phyloP scores from a whole-genome alignment of 345 rosid genomes.

The Citrus mangshanensis region DNA sequence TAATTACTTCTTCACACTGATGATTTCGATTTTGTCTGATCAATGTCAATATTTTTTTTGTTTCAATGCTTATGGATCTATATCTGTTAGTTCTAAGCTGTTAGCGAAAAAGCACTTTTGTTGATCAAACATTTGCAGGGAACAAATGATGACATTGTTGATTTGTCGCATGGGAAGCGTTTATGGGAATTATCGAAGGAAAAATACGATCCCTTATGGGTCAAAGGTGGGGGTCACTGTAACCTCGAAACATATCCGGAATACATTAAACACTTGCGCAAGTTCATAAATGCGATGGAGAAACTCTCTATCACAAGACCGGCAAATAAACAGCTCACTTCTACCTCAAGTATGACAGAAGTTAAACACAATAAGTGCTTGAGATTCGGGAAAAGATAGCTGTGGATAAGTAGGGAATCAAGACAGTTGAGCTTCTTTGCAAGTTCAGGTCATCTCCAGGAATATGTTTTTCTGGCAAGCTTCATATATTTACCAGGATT shows the following conservation, averaged over 20 bases:
- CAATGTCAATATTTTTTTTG: background rate
- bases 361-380: constrained; percentile 64
- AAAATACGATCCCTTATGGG: constrained; percentile 92
- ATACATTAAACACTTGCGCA: constrained; percentile 80
- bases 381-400: constrained; percentile 55
- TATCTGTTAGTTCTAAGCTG: background rate
- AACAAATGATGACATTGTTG: constrained; percentile 83
- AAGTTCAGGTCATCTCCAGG: constrained; percentile 9
- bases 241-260: constrained; percentile 93
- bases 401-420: background rate
- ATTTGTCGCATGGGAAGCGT: constrained; percentile 83
- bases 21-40: background rate
- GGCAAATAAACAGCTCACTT: constrained; percentile 38
- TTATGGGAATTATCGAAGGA: constrained; percentile 93
- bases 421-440: constrained; percentile 10
- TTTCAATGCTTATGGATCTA: background rate
- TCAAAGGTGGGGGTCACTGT: constrained; percentile 98
- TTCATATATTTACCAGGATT: constrained; percentile 11
- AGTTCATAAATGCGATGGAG: constrained; percentile 89
- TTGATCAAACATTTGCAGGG: constrained; percentile 55
- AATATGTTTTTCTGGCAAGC: constrained; percentile 11
- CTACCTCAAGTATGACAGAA: constrained; percentile 56
- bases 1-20: background rate
- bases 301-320: constrained; percentile 61
- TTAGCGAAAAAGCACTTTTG: background rate